Evolutionary conservation across 371 early-diverging fungal species (phyloP).

Genomic region (Mucor mucedo): DNA sequence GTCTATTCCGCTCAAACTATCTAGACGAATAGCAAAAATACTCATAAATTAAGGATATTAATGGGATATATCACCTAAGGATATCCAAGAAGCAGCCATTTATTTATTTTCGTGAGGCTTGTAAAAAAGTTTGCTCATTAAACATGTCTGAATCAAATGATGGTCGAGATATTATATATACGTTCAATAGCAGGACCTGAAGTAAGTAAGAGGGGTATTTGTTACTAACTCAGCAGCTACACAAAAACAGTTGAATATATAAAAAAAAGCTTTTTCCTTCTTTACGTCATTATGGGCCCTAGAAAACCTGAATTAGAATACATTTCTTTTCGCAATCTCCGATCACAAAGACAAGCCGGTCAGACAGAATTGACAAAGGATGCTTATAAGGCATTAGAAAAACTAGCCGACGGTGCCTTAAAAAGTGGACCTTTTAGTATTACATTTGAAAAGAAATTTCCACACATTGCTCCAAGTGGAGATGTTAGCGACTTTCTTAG

Average conservation of each 20-base stretch:
- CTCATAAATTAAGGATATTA: too few species aligned
- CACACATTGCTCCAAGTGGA: conserved; percentile 43
- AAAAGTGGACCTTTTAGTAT: conserved; percentile 46
- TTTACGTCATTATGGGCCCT: conserved; percentile 22
- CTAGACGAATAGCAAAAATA: too few species aligned
- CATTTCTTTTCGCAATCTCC: conserved; percentile 23
- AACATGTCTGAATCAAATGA: too few species aligned
- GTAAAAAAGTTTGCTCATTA: too few species aligned
- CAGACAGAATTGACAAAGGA: not conserved
- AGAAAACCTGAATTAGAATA: conserved; percentile 49
- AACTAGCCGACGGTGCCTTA: conserved; percentile 38
- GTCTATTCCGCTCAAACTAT: too few species aligned
- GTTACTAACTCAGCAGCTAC: not conserved
- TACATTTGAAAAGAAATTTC: conserved; percentile 27
- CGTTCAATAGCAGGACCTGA: too few species aligned
- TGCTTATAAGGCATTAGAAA: conserved; percentile 26
- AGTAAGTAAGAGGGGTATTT: not conserved
- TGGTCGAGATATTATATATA: too few species aligned
- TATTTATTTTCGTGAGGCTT: too few species aligned
- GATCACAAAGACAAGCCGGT: conserved; percentile 14
- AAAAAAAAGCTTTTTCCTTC: not conserved
- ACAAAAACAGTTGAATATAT: not conserved
- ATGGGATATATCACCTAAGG: too few species aligned
- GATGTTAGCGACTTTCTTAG: conserved; percentile 46
- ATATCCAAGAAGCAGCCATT: too few species aligned